Conservation (phyloP, 225 moss, liverwort and hornwort species). For the Neckera pumila region DNA sequence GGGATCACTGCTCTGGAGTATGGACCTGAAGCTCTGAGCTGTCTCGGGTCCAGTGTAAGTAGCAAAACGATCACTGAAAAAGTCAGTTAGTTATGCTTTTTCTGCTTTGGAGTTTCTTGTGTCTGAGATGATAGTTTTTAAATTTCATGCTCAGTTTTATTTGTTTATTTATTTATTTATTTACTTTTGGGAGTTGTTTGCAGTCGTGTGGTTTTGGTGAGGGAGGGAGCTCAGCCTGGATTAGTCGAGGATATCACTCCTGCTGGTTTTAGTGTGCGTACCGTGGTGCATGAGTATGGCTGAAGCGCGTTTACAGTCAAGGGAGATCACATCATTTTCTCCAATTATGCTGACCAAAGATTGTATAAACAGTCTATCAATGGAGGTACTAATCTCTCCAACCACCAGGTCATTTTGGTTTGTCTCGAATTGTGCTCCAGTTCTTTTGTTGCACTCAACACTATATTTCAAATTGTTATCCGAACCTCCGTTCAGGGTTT, state of each 20-base stretch:
- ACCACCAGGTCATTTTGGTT: neutral
- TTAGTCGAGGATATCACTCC: constrained; percentile 69
- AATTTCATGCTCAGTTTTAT: neutral
- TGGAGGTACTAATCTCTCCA: constrained; percentile 34
- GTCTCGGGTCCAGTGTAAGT: neutral
- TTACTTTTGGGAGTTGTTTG: neutral
- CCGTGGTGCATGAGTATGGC: constrained; percentile 80
- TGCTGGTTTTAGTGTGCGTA: constrained; percentile 56
- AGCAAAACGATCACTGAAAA: neutral
- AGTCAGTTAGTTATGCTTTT: neutral
- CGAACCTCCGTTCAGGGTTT: neutral
- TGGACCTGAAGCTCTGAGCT: neutral
- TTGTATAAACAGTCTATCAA: constrained; percentile 64
- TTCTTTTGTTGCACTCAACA: neutral
- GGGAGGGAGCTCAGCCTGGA: constrained; percentile 48
- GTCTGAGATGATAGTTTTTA: neutral
- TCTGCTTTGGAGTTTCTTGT: neutral
- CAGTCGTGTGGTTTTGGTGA: constrained; percentile 74
- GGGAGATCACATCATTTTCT: constrained; percentile 58
- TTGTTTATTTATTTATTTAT: no score
- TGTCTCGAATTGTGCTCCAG: neutral
- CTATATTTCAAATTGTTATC: neutral
- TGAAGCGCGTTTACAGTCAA: constrained; percentile 58
- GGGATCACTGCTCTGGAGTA: neutral
- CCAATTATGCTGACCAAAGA: constrained; percentile 74